Evolutionary conservation across 2,329 filamentous ascomycete species (phyloP).

Genomic region (Penicillium sp.): DNA sequence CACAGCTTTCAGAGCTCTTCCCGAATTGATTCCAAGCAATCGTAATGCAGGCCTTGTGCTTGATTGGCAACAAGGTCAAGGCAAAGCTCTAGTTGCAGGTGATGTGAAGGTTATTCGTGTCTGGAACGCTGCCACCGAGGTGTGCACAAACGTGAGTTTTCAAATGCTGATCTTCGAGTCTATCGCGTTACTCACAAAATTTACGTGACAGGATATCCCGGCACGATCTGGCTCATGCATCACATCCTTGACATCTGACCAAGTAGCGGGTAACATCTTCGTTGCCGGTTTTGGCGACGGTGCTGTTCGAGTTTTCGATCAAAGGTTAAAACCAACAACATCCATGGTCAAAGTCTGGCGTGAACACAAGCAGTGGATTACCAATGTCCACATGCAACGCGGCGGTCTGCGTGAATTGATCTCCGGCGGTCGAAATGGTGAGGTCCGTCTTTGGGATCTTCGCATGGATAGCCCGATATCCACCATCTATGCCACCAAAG

Average conservation of each 20-base stretch:
- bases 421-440: conserved; percentile 86
- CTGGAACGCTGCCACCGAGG: conserved; percentile 92
- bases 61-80: conserved; percentile 98
- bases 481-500: conserved; percentile 70
- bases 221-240: conserved; percentile 94
- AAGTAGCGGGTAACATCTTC: conserved; percentile 95
- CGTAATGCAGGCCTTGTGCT: conserved; percentile 95
- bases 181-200: not conserved
- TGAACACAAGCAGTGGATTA: conserved; percentile 93
- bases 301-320: conserved; percentile 90
- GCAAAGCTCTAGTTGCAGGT: conserved; percentile 89
- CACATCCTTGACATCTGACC: conserved; percentile 91
- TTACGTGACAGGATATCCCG: conserved; percentile 68
- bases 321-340: conserved; percentile 76
- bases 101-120: conserved; percentile 94
- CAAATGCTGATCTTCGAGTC: not conserved
- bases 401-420: conserved; percentile 89
- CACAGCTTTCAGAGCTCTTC: conserved; percentile 85
- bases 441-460: conserved; percentile 95
- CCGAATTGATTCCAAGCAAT: conserved; percentile 89
- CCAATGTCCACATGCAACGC: conserved; percentile 93
- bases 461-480: conserved; percentile 76
- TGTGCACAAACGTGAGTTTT: conserved; percentile 68
- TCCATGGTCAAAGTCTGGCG: conserved; percentile 97
- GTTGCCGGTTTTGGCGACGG: conserved; percentile 96